Evolutionary conservation across 257 asterid genomes (phyloP), one percentile per base, ranked within the genome.

Genomic region (Scutellaria barbata): DNA sequence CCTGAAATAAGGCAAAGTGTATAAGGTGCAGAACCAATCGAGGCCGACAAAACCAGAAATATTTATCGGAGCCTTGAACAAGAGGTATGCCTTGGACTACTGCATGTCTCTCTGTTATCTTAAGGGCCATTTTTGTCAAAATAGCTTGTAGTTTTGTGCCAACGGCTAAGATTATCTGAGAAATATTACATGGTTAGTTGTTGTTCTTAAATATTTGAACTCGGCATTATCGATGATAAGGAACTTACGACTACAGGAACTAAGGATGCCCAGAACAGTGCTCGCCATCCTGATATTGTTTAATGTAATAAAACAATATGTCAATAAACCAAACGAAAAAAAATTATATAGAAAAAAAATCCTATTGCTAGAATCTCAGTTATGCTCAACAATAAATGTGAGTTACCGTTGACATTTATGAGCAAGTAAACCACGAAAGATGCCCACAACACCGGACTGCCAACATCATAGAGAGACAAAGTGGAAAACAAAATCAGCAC

Each of bases 1-100:
- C 97, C 97, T 90, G 97, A 86, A 93, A 93, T 7, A 93, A 74
- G 7, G 89, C 85, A 25, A 93, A 93, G 79, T 93, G 98, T 43
- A 93, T 93, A 60, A 93, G 92, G 61, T 84, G 84, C 40, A 93
- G 86, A 69, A 89, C 89, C 72, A 93, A 55, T 22, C 60, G 82
- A 63, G 98, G 98, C 13, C 79, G 83, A 10, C 96, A 86, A 22
- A 93, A 89, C 98, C 98, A 93, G 60, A 93, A 93, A 53, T 87
- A 89, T 67, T 82, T 76, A 71, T 93, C 95, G 0, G 95, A 86
- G 76, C 84, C 98, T 82, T 87, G 94, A 59, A 90, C 98, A n/a
- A 90, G 96, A 41, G 98, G 97, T 61, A 93, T 93, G 73, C 98
- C 98, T 77, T 89, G 96, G 63, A 89, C 96, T 17, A 93, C 96